A percentile compares a stretch with the other conserved stretches of the same genome.
Conservation (phyloP, 1,139 yeast species). For the Lodderomyces pseudojiufengensis region DNA sequence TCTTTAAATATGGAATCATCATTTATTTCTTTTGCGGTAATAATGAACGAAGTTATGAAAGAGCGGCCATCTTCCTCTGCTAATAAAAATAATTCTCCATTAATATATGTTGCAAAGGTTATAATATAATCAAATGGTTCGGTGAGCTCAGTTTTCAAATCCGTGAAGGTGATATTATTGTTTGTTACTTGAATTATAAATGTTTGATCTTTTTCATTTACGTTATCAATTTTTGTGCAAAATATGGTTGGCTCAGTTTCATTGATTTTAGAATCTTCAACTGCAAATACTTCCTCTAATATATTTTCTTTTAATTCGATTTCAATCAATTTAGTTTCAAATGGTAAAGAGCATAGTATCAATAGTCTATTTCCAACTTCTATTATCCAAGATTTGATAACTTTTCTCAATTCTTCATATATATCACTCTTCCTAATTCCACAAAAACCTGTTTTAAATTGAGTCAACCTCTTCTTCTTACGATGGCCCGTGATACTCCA, state of each 20-base stretch:
- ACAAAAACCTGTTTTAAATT: constrained; percentile 36
- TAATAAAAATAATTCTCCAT: constrained; percentile 15
- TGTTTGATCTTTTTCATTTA: constrained; percentile 3
- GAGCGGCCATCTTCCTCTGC: constrained; percentile 14
- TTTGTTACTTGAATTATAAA: constrained; percentile 31
- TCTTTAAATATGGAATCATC: background rate
- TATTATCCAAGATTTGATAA: constrained; percentile 18
- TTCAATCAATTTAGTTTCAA: constrained; percentile 36
- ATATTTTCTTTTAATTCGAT: constrained; percentile 16
- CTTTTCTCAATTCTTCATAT: constrained; percentile 30
- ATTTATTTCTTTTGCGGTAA: background rate
- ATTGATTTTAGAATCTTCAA: constrained; percentile 19
- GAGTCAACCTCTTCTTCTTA: constrained; percentile 35
- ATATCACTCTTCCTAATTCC: constrained; percentile 26
- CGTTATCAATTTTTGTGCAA: background rate
- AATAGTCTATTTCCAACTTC: constrained; percentile 17
- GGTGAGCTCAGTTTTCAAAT: background rate
- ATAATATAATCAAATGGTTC: constrained; percentile 12
- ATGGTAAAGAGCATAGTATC: constrained; percentile 36
- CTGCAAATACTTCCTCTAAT: constrained; percentile 25
- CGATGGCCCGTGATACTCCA: constrained; percentile 49
- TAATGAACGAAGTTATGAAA: no score
- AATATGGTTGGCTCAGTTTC: constrained; percentile 14
- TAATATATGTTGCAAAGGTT: constrained; percentile 15
- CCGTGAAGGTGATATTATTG: constrained; percentile 15